Percentiles rank a stretch among this genome's conserved stretches.
Conservation (phyloP, 345 rosid species). For the Clarkia xantiana region DNA sequence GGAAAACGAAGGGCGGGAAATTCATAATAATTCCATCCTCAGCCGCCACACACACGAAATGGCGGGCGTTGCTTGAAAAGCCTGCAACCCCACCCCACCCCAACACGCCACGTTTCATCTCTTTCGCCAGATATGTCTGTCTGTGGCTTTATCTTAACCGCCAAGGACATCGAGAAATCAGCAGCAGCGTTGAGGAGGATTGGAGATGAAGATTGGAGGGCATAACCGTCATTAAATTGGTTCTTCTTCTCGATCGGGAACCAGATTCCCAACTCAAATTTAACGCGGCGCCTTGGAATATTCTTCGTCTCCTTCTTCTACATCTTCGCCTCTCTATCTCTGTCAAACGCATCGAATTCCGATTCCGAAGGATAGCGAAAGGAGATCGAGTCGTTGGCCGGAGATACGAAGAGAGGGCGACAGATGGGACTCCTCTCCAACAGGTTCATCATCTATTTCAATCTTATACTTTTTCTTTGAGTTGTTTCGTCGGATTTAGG, state of each 20-base stretch:
- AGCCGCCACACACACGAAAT: too few species aligned
- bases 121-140: background rate
- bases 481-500: background rate
- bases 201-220: background rate
- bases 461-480: background rate
- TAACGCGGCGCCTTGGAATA: background rate
- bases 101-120: background rate
- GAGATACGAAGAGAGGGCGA: constrained; percentile 4
- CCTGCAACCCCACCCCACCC: background rate
- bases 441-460: constrained; percentile 25
- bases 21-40: too few species aligned
- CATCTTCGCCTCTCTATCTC: background rate
- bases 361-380: background rate
- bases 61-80: background rate
- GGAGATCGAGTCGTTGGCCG: background rate
- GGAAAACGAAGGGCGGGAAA: too few species aligned
- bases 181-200: too few species aligned
- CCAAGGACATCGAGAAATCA: background rate
- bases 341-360: background rate
- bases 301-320: background rate
- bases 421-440: constrained; percentile 85
- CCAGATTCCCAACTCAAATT: background rate
- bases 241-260: background rate
- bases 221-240: background rate
- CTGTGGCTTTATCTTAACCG: background rate